These are phyloP conservation scores for Leccinum insigne DNA, from an alignment of 1,284 basidiomycete species.

Conservation along the genomic window DNA sequence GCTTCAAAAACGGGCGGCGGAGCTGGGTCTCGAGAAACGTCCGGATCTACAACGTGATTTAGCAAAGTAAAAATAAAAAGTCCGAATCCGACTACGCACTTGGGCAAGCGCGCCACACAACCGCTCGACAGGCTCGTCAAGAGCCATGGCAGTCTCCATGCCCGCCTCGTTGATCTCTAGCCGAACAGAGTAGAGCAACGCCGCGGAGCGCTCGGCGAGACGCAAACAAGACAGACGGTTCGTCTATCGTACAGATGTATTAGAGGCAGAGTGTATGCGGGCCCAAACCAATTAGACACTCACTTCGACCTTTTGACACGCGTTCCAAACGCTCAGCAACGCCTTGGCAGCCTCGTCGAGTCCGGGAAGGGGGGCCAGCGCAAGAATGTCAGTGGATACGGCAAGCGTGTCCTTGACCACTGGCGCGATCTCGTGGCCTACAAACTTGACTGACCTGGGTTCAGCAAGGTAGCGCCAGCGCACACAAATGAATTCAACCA, in stretches of 20 bases:
- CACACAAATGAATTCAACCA: neutral
- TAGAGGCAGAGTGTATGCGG: conserved; percentile 2
- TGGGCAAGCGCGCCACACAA: conserved; percentile 38
- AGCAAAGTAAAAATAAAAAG: neutral
- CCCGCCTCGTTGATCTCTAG: conserved; percentile 46
- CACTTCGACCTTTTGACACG: conserved; percentile 61
- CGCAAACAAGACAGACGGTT: conserved; percentile 54
- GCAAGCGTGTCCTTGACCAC: conserved; percentile 26
- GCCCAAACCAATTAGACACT: conserved; percentile 24
- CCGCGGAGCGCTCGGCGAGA: conserved; percentile 52
- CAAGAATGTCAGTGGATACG: conserved; percentile 44
- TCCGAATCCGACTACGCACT: conserved; percentile 39
- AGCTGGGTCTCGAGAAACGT: conserved; percentile 58
- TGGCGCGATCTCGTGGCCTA: conserved; percentile 24
- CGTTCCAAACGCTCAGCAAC: conserved; percentile 62
- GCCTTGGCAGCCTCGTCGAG: conserved; percentile 51
- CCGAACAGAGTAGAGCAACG: conserved; percentile 45
- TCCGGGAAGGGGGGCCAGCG: conserved; percentile 57
- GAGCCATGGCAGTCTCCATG: conserved; percentile 5
- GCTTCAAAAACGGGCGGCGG: conserved; percentile 72
- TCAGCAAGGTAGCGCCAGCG: conserved; percentile 2
- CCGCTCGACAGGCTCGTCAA: conserved; percentile 39
- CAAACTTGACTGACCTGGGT: conserved; percentile 13
- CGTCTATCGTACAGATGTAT: conserved; percentile 38
- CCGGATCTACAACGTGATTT: conserved; percentile 37